Evolutionary conservation across 768 basidiomycete species (phyloP).

Genomic region (Tricholoma matsutake): DNA sequence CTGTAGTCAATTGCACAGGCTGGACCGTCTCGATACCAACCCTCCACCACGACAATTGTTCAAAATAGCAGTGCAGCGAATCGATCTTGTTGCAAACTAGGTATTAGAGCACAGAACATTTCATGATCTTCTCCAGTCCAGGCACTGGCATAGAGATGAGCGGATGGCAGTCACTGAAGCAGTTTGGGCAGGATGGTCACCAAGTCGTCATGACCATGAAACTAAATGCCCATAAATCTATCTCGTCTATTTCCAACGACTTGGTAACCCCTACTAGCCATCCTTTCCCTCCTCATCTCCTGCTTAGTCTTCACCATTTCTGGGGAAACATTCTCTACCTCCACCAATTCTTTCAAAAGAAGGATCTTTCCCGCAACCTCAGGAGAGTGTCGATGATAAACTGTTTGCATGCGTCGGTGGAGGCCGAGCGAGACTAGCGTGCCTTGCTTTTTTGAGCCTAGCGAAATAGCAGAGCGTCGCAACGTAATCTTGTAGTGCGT

Average conservation of each 20-base stretch:
- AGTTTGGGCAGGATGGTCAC: no score
- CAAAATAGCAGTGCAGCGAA: no score
- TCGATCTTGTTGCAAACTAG: no score
- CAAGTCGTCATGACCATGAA: background rate
- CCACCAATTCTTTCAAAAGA: background rate
- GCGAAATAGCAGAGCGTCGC: slow-evolving; percentile 80
- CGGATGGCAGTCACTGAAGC: no score
- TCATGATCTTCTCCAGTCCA: no score
- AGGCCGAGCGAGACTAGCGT: slow-evolving; percentile 54
- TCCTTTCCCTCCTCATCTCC: slow-evolving; percentile 65
- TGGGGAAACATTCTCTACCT: slow-evolving; percentile 25
- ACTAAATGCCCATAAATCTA: slow-evolving; percentile 29
- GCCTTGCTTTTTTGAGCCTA: slow-evolving; percentile 62
- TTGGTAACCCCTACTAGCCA: slow-evolving; percentile 64
- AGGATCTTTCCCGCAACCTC: slow-evolving; percentile 74
- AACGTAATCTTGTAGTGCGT: slow-evolving; percentile 92
- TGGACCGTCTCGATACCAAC: no score
- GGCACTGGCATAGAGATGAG: no score
- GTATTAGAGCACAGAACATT: no score
- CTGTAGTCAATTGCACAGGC: no score
- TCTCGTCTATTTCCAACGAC: slow-evolving; percentile 43
- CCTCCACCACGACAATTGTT: no score
- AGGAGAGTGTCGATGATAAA: slow-evolving; percentile 72
- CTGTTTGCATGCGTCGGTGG: slow-evolving; percentile 78
- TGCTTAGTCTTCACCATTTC: slow-evolving; percentile 60